phyloP scores from a whole-genome alignment of 495 filamentous ascomycete species.

The Neurospora sublineolata region DNA sequence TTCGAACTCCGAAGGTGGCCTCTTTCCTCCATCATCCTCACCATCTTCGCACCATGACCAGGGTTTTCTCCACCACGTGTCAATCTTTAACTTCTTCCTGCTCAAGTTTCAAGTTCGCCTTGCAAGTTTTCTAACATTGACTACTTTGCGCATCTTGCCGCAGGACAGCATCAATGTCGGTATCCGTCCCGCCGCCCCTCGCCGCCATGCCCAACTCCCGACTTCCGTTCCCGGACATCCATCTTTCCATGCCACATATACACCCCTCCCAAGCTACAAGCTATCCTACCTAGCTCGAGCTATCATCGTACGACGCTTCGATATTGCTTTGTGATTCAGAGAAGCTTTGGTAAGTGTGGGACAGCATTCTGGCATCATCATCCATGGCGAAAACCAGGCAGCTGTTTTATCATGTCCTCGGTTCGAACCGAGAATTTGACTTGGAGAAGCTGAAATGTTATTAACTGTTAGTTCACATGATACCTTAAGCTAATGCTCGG shows the following conservation, averaged over 20 bases:
- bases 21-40: background rate
- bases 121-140: background rate
- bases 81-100: background rate
- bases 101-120: background rate
- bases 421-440: background rate
- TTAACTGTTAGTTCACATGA: background rate
- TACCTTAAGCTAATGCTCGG: background rate
- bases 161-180: background rate
- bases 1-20: background rate
- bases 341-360: background rate
- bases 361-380: background rate
- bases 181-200: background rate
- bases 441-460: background rate
- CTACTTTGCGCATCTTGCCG: background rate
- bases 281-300: background rate
- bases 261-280: background rate
- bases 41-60: background rate
- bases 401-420: background rate
- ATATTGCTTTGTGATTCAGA: background rate
- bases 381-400: background rate
- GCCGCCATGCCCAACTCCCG: background rate
- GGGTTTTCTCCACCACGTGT: background rate
- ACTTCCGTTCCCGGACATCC: background rate
- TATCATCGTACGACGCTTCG: background rate
- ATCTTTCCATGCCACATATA: no score